Evolutionary conservation across 148 eudicot species (phyloP).

Genomic region (Salicornia ramosissima): DNA sequence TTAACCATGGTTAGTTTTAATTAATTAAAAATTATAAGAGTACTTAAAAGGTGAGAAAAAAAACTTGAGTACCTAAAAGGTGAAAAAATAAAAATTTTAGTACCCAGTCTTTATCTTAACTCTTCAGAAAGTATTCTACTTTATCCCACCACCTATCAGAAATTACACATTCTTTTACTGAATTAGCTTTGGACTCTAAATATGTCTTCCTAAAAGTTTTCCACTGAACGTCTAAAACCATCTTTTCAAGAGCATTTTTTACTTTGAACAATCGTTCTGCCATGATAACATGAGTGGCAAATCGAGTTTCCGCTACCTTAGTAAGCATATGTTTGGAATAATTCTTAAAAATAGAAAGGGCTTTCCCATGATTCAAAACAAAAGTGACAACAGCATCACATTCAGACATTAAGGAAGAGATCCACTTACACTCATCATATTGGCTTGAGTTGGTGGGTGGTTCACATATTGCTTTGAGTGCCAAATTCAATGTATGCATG

Average conservation of each 20-base stretch:
- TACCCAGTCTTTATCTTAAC: too few species aligned
- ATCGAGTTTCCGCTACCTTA: constrained; percentile 1
- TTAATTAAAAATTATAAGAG: too few species aligned
- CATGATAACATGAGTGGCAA: constrained; percentile 3
- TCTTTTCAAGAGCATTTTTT: constrained; percentile 1
- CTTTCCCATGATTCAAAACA: not conserved
- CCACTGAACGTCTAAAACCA: constrained; percentile 8
- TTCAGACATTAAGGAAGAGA: not conserved
- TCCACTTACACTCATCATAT: too few species aligned
- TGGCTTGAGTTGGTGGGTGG: too few species aligned
- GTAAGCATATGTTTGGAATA: not conserved
- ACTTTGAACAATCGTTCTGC: not conserved
- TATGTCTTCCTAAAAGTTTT: not conserved
- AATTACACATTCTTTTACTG: not conserved
- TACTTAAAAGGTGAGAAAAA: too few species aligned
- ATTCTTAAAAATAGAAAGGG: not conserved
- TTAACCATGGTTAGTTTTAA: too few species aligned
- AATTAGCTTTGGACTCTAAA: not conserved
- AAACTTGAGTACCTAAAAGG: too few species aligned
- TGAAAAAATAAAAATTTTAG: too few species aligned
- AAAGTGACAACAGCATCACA: constrained; percentile 8
- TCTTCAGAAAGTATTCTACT: constrained; percentile 6
- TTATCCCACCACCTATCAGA: constrained; percentile 14
- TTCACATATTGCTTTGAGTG: too few species aligned
- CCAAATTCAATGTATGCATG: too few species aligned